Conservation (phyloP, 179 eudicot genomes). For the Silene noctiflora region DNA sequence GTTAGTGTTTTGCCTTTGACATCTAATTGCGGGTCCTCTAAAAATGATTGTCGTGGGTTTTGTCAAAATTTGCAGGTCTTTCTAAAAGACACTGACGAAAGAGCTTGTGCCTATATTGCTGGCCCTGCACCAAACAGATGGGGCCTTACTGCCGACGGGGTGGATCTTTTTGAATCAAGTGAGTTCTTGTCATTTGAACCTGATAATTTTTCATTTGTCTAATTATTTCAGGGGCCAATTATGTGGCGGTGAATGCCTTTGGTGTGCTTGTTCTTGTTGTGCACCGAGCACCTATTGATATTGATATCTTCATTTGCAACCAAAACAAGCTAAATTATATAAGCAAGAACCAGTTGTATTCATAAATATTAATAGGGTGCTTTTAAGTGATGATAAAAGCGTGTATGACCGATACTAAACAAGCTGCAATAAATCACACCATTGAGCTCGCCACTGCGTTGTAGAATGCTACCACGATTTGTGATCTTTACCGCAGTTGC, state of each 20-base stretch:
- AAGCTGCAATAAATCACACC: constrained; percentile 3
- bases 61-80: constrained; percentile 52
- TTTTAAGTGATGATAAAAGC: not conserved
- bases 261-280: not conserved
- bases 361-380: constrained; percentile 6
- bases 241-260: not conserved
- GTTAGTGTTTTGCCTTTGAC: not conserved
- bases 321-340: not conserved
- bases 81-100: constrained; percentile 96
- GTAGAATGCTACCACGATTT: not conserved
- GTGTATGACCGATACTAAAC: not conserved
- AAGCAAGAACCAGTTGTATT: not conserved
- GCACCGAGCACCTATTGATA: not conserved
- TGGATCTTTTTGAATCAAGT: constrained; percentile 58
- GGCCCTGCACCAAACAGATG: constrained; percentile 99
- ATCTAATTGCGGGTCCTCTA: constrained; percentile 1
- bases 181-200: constrained; percentile 18
- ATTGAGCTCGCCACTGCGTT: not conserved
- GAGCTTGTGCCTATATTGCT: constrained; percentile 99
- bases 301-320: not conserved
- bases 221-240: not conserved
- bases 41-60: not conserved
- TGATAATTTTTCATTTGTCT: constrained; percentile 22
- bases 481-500: not conserved
- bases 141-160: constrained; percentile 76